These are phyloP conservation scores for Sclerospora graminicola DNA, from an alignment of 352 stramenopile genomes.

Conservation along the genomic window DNA sequence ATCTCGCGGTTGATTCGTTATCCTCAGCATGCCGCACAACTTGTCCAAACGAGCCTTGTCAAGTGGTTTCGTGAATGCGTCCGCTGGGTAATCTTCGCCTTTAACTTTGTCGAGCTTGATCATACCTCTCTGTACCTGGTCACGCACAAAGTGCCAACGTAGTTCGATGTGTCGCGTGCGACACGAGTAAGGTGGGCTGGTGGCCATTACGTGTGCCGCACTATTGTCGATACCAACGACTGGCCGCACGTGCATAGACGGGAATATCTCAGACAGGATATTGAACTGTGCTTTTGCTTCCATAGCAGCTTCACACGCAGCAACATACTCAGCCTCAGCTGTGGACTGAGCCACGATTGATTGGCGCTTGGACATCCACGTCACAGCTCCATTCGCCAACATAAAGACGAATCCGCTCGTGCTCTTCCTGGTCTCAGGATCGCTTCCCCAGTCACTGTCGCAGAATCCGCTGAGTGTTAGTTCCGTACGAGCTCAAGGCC, in stretches of 20 bases:
- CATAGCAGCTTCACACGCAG: conserved; percentile 8
- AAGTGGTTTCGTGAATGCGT: conserved; percentile 3
- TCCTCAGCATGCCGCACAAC: not conserved
- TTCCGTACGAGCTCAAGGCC: not conserved
- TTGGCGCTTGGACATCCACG: conserved; percentile 5
- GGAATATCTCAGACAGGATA: conserved; percentile 7
- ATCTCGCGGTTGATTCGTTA: not conserved
- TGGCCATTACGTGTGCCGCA: conserved; percentile 7
- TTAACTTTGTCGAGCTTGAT: conserved; percentile 3
- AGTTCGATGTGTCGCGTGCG: conserved; percentile 6
- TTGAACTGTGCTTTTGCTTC: conserved; percentile 2
- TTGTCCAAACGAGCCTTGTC: not conserved
- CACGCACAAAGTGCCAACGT: conserved; percentile 8
- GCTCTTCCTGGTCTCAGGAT: conserved; percentile 6
- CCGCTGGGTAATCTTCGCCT: conserved; percentile 2
- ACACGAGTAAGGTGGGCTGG: conserved; percentile 5
- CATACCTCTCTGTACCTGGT: conserved; percentile 3
- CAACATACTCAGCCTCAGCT: conserved; percentile 14
- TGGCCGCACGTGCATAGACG: not conserved
- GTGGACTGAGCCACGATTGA: conserved; percentile 11
- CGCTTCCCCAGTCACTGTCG: conserved; percentile 7
- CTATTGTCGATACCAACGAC: conserved; percentile 12
- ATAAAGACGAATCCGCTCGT: conserved; percentile 3
- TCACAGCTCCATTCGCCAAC: conserved; percentile 3
- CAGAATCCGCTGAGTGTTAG: conserved; percentile 4